phyloP scores from a whole-genome alignment of 108 stramenopile genomes.

The Aurantiochytrium sp. region DNA sequence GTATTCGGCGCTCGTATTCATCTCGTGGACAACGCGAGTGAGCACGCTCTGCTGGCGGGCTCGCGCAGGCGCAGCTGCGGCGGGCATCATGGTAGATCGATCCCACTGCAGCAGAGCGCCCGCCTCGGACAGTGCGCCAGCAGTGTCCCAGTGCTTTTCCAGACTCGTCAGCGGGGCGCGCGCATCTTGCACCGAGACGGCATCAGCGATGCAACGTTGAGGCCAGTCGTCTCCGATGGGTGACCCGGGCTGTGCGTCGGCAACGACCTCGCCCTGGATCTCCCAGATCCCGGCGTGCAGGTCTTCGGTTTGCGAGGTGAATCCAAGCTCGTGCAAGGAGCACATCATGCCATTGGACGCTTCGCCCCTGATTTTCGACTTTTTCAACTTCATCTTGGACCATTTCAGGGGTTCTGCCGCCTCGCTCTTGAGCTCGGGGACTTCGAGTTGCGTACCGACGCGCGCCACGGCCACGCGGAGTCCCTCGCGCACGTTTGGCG shows the following conservation, averaged over 20 bases:
- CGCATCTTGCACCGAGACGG: neutral
- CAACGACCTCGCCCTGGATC: neutral
- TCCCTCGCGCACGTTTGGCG: neutral
- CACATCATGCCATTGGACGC: neutral
- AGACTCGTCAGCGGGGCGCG: neutral
- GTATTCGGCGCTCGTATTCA: conserved; percentile 24
- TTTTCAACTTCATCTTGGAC: neutral
- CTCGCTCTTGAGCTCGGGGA: neutral
- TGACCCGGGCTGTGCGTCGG: neutral
- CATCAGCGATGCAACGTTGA: neutral
- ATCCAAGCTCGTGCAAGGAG: neutral
- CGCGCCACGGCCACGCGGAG: neutral
- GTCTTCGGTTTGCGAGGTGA: neutral
- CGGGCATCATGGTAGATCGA: conserved; percentile 31
- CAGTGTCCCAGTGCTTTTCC: neutral
- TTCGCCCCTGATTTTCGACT: neutral
- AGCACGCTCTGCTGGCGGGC: conserved; percentile 34
- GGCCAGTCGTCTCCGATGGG: neutral
- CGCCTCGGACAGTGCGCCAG: neutral
- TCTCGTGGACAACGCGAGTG: conserved; percentile 38
- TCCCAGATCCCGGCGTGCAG: conserved; percentile 2
- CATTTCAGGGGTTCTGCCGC: neutral
- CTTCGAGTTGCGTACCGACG: neutral
- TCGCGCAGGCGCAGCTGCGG: conserved; percentile 28
- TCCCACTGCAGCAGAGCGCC: conserved; percentile 2